Evolutionary conservation across 139 green algal genomes (phyloP), one percentile per base, ranked within the genome.

Genomic region (Edaphochlamys debaryana): DNA sequence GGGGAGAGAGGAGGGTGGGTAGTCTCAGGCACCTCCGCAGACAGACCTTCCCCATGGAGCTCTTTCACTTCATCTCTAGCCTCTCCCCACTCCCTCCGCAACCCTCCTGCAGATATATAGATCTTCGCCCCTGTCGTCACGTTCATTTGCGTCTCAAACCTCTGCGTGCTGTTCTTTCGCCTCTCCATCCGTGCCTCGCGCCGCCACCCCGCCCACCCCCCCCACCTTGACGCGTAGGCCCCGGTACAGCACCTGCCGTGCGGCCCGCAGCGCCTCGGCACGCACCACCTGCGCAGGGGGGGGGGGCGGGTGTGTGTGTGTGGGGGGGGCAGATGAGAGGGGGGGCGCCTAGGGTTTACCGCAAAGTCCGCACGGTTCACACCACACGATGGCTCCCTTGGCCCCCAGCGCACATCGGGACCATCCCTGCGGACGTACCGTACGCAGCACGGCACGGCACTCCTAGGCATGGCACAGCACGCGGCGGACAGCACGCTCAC

Each of bases 151-250:
- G 54, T 19, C 50, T 22, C 50, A 58, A n/a, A n/a, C n/a, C n/a
- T n/a, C n/a, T n/a, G n/a, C n/a, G n/a, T n/a, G n/a, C n/a, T n/a
- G n/a, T n/a, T n/a, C n/a, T n/a, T n/a, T n/a, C n/a, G n/a, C 50
- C 50, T 17, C 23, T 2, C 6, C 50, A 58, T 11, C 15, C 58
- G 34, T 66, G 22, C 58, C 20, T 27, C 22, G 6, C 23, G 54
- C 22, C 11, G 54, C 54, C 54, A 9, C 23, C 54, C 17, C 20
- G 20, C 54, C 13, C 23, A 29, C 54, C 23, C 6, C 20, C 20
- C 54, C 17, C 67, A 73, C 67, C 67, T 73, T 73, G 67, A 73
- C 67, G 11, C 67, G 67, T 1, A 45, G 67, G 37, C 67, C 67
- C 11, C 67, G 37, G 37, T 29, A 42, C 67, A 73, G 37, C 32